Evolutionary conservation across 73 alveolate genomes (phyloP).

Genomic region (Durusdinium trenchii): DNA sequence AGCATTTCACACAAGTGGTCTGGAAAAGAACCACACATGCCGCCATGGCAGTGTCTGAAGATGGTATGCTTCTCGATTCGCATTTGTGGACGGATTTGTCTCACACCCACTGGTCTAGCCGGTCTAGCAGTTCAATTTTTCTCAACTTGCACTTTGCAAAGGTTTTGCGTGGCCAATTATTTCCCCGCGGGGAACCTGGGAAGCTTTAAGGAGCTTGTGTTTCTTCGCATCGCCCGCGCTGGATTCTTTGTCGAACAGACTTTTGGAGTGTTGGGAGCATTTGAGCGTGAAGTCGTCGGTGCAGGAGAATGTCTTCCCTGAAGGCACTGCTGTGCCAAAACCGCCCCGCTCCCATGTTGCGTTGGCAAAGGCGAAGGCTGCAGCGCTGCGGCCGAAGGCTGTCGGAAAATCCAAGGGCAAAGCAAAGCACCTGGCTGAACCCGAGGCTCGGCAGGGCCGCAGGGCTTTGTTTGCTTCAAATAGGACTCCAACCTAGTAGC

Average conservation of each 20-base stretch:
- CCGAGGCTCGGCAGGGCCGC: too few relatives aligned
- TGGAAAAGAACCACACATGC: conserved; percentile 38
- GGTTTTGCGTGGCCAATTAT: conserved; percentile 62
- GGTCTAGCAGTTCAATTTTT: too few relatives aligned
- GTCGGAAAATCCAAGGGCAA: too few relatives aligned
- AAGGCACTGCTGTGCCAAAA: conserved; percentile 9
- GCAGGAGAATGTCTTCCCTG: conserved; percentile 32
- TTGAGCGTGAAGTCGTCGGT: background rate
- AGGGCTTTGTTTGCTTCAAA: too few relatives aligned
- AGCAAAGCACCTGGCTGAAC: too few relatives aligned
- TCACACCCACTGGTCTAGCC: too few relatives aligned
- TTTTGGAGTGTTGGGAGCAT: background rate
- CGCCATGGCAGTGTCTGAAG: conserved; percentile 74
- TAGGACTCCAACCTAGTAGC: too few relatives aligned
- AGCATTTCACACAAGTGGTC: conserved; percentile 60
- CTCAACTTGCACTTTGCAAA: background rate
- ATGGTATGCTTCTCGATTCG: background rate
- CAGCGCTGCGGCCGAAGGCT: background rate
- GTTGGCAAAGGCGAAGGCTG: background rate
- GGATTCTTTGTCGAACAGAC: background rate
- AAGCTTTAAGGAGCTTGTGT: background rate
- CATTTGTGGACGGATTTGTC: too few relatives aligned
- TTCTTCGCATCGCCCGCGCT: background rate
- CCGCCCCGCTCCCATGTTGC: background rate
- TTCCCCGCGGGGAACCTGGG: conserved; percentile 55